A percentile compares a stretch with the other conserved stretches of the same genome.
Conservation (phyloP, 352 stramenopile species). For the Pythium folliculosum region DNA sequence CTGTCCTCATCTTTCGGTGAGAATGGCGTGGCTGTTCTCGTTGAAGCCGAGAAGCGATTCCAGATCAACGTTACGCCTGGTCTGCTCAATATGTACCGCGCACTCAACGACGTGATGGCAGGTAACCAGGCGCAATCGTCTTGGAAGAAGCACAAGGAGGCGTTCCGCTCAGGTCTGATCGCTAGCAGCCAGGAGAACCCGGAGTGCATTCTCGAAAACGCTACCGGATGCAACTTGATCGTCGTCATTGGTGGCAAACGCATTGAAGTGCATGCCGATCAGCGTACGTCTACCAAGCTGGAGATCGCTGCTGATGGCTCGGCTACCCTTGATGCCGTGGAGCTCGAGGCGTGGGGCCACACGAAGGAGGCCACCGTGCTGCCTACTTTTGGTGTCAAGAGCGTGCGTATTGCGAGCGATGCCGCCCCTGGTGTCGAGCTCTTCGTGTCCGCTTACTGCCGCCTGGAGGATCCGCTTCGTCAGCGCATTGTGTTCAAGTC, state of each 20-base stretch:
- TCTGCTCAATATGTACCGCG: constrained; percentile 70
- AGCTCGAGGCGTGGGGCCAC: constrained; percentile 63
- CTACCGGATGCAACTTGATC: constrained; percentile 59
- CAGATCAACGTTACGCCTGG: constrained; percentile 45
- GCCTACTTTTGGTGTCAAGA: constrained; percentile 63
- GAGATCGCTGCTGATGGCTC: constrained; percentile 34
- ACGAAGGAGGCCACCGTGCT: constrained; percentile 43
- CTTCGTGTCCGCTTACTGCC: constrained; percentile 68
- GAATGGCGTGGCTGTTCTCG: constrained; percentile 36
- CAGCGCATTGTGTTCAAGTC: constrained; percentile 77
- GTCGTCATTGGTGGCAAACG: constrained; percentile 44
- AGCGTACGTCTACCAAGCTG: constrained; percentile 41
- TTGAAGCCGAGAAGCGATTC: constrained; percentile 40
- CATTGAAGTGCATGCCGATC: constrained; percentile 47
- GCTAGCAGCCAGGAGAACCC: constrained; percentile 39
- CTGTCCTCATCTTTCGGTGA: constrained; percentile 32
- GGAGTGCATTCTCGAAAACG: constrained; percentile 74
- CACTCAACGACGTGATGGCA: constrained; percentile 76
- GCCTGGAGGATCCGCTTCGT: constrained; percentile 64
- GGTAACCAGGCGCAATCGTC: constrained; percentile 47
- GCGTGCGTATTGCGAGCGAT: constrained; percentile 41
- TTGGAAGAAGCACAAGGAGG: constrained; percentile 68
- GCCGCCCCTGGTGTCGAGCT: constrained; percentile 42
- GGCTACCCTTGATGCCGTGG: constrained; percentile 44
- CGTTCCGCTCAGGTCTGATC: constrained; percentile 40